These are phyloP conservation scores for Sporodiniella umbellata DNA, from an alignment of 371 early-diverging fungal genomes.

Conservation along the genomic window DNA sequence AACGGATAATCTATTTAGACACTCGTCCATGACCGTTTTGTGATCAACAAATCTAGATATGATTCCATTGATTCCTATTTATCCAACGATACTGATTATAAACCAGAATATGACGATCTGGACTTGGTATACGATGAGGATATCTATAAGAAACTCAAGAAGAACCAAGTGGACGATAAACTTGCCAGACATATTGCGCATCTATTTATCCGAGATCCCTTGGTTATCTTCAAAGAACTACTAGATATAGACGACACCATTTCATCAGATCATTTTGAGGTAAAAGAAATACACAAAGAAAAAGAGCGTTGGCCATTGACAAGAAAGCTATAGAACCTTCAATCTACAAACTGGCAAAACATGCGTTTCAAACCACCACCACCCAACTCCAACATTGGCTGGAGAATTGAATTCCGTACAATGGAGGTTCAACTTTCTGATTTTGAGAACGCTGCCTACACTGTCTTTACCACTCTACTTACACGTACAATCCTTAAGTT, in stretches of 20 bases:
- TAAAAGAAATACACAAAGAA: conserved; percentile 16
- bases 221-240: conserved; percentile 92
- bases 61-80: conserved; percentile 95
- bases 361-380: conserved; percentile 99
- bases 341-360: conserved; percentile 99
- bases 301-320: background rate
- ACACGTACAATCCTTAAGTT: conserved; percentile 90
- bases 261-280: conserved; percentile 95
- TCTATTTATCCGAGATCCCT: conserved; percentile 98
- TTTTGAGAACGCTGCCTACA: conserved; percentile 97
- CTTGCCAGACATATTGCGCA: conserved; percentile 95
- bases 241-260: conserved; percentile 80
- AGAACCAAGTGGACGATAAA: conserved; percentile 81
- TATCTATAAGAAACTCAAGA: conserved; percentile 68
- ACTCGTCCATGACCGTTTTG: conserved; percentile 62
- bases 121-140: conserved; percentile 79
- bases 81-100: conserved; percentile 72
- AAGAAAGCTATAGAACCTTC: conserved; percentile 97
- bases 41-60: conserved; percentile 96
- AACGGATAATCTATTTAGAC: conserved; percentile 47
- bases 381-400: conserved; percentile 82
- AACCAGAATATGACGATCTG: conserved; percentile 95
- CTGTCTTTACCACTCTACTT: conserved; percentile 91
- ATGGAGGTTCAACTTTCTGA: conserved; percentile 99
- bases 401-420: conserved; percentile 98